Evolutionary conservation across 345 rosid species (phyloP), one percentile per base, ranked within the genome.

Genomic region (Salix udensis): DNA sequence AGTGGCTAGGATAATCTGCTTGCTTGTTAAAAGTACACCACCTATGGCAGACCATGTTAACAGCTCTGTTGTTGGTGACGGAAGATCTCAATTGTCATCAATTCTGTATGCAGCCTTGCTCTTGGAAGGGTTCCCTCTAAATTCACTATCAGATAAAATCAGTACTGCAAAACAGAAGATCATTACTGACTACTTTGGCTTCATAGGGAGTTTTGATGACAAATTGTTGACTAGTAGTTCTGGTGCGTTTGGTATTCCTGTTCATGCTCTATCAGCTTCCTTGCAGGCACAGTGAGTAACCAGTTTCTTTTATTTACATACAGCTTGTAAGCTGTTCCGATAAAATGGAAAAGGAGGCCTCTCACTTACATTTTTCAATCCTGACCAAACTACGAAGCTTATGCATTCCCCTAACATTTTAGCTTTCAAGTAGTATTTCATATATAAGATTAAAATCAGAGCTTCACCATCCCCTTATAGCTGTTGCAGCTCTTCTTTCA

Each of bases 121-220:
- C 23, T 69, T 82, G 83, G 98, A 96, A 77, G 96, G 94, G 40
- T 91, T 96, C 81, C 89, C 99, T 6, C 69, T 93, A 74, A 84
- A 85, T 80, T 80, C 83, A 70, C 81, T 96, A 37, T 83, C 94
- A 10, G 88, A 85, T 67, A 80, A 77, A 77, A 60, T 86, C 5
- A 88, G 80, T 55, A 66, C 73, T 9, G 91, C 91, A 24, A 85
- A 85, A 73, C 83, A 88, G 84, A 89, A 83, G 75, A 83, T 96
- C 40, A 73, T 83, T 67, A 74, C 88, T 24, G 94, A 89, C 79
- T 93, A 88, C 79, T 77, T 82, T 81, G 71, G 74, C 75, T 91
- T 85, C 81, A 84, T 87, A 28, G 89, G 82, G 40, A 85, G 81
- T 46, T 88, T 85, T 74, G 79, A 70, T 15, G 86, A 85, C 64